phyloP scores from a whole-genome alignment of 495 filamentous ascomycete genomes.

The Penicillium odoratum region DNA sequence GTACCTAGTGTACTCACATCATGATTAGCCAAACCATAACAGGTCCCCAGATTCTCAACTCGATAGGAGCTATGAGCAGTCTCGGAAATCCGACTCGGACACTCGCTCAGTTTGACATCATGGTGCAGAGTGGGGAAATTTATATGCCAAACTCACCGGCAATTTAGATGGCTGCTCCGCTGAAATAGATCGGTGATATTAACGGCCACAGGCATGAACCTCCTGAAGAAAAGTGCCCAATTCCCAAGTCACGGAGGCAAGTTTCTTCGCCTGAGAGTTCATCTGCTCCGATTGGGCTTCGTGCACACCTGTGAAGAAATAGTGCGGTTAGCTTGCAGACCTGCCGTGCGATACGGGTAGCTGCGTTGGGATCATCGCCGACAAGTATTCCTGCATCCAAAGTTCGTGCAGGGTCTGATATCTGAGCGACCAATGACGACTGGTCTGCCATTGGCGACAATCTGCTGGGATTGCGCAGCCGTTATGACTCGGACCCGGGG shows the following conservation, averaged over 20 bases:
- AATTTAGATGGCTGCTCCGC: constrained; percentile 62
- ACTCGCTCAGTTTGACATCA: constrained; percentile 70
- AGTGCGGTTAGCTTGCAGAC: background rate
- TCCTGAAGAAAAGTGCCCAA: constrained; percentile 70
- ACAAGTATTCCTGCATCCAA: constrained; percentile 78
- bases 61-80: constrained; percentile 70
- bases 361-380: constrained; percentile 58
- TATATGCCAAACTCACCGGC: constrained; percentile 61
- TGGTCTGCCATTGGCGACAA: constrained; percentile 61
- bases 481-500: constrained; percentile 51
- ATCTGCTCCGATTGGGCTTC: constrained; percentile 62
- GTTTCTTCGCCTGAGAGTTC: constrained; percentile 84
- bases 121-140: constrained; percentile 70
- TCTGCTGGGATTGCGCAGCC: constrained; percentile 54
- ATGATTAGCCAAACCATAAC: constrained; percentile 92
- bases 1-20: constrained; percentile 55
- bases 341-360: constrained; percentile 21
- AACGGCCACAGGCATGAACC: constrained; percentile 57
- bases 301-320: constrained; percentile 63
- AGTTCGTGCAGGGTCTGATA: constrained; percentile 64
- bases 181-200: constrained; percentile 79
- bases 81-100: constrained; percentile 56
- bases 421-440: constrained; percentile 63
- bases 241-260: constrained; percentile 65
- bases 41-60: constrained; percentile 75